Evolutionary conservation across 2,329 filamentous ascomycete species (phyloP).

Genomic region (Fusarium sp.): DNA sequence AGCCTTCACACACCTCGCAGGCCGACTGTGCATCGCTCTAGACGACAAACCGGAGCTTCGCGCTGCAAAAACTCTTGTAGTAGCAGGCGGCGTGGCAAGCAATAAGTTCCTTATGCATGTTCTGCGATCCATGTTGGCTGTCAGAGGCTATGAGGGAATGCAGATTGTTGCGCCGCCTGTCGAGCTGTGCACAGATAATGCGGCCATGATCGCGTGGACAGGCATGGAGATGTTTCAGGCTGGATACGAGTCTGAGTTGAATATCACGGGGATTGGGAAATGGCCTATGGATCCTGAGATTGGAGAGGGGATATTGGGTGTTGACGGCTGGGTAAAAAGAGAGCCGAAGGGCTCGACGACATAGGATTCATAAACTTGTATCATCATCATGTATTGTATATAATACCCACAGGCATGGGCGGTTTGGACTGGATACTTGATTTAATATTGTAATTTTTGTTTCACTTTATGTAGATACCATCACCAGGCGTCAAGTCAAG

Average conservation of each 20-base stretch:
- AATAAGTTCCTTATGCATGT: constrained; percentile 84
- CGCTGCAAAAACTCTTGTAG: constrained; percentile 75
- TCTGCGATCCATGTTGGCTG: constrained; percentile 68
- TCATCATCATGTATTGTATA: neutral
- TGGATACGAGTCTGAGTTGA: constrained; percentile 76
- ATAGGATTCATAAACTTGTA: constrained; percentile 15
- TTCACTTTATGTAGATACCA: constrained; percentile 13
- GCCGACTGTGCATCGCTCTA: constrained; percentile 78
- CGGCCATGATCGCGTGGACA: constrained; percentile 97
- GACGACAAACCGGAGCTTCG: constrained; percentile 50
- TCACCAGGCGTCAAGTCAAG: constrained; percentile 1
- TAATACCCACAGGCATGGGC: neutral
- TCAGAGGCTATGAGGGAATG: constrained; percentile 73
- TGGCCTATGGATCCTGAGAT: constrained; percentile 81
- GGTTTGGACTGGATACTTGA: neutral
- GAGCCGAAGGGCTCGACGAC: constrained; percentile 1
- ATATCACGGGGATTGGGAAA: constrained; percentile 71
- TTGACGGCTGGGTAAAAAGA: constrained; percentile 60
- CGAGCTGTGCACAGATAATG: constrained; percentile 90
- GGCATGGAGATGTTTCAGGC: constrained; percentile 91
- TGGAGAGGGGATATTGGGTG: constrained; percentile 72
- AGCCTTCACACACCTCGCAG: constrained; percentile 88
- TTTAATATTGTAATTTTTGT: constrained; percentile 32
- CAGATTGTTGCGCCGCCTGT: constrained; percentile 80
- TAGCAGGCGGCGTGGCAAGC: constrained; percentile 91